A percentile compares a stretch with the other conserved stretches of the same genome.
Evolutionary conservation across 192 early-diverging fungal genomes (phyloP).

Genomic region (Lobulomyces angularis): DNA sequence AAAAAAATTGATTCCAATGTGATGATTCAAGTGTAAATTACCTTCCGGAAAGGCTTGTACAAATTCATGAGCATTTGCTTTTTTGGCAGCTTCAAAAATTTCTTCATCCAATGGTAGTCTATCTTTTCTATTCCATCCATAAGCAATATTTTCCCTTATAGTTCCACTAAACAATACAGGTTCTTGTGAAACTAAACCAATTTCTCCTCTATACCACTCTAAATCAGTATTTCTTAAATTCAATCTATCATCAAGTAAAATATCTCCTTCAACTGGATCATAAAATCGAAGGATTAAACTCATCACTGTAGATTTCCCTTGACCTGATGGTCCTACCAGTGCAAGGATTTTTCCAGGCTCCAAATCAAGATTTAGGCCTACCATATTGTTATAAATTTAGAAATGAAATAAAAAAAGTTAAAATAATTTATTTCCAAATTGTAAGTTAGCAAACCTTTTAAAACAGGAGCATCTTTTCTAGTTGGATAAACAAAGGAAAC

Average conservation of each 20-base stretch:
- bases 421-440: too few relatives aligned
- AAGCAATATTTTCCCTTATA: constrained; percentile 28
- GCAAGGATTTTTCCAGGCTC: too few relatives aligned
- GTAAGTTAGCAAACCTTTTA: too few relatives aligned
- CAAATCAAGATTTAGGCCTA: too few relatives aligned
- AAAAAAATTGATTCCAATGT: too few relatives aligned
- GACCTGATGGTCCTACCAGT: constrained; percentile 8
- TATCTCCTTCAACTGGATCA: constrained; percentile 1
- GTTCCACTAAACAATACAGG: constrained; percentile 28
- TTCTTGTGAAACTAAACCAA: constrained; percentile 58
- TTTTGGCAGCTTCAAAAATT: constrained; percentile 16
- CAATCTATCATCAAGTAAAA: too few relatives aligned
- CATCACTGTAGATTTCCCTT: constrained; percentile 13
- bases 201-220: constrained; percentile 15
- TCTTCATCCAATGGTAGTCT: neutral
- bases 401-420: too few relatives aligned
- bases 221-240: too few relatives aligned
- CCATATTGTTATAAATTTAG: too few relatives aligned
- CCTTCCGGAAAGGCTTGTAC: constrained; percentile 8
- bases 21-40: too few relatives aligned
- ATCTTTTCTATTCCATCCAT: constrained; percentile 10
- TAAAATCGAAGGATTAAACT: constrained; percentile 10
- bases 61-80: constrained; percentile 18
- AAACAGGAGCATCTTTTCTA: constrained; percentile 67
- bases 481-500: constrained; percentile 78